These are phyloP conservation scores for Phytophthora ramorum DNA, from an alignment of 352 stramenopile genomes.

Conservation along the genomic window DNA sequence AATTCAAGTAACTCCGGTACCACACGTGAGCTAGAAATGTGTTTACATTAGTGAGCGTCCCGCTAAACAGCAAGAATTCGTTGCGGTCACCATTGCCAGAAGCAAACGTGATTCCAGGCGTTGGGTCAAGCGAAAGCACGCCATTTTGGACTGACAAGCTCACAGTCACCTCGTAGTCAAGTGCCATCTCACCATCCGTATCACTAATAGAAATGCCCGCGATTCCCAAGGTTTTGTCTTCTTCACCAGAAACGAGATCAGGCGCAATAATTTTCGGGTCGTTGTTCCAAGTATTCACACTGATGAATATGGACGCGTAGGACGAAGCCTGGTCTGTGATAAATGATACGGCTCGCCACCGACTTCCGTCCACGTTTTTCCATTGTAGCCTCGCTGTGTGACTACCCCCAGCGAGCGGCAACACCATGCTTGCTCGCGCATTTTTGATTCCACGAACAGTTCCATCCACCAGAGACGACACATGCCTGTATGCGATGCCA, in stretches of 20 bases:
- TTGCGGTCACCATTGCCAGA: constrained; percentile 55
- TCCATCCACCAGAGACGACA: constrained; percentile 74
- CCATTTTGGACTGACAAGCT: constrained; percentile 64
- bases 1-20: constrained; percentile 75
- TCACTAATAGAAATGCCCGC: constrained; percentile 54
- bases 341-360: constrained; percentile 74
- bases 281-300: constrained; percentile 76
- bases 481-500: constrained; percentile 69
- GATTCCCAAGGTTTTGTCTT: constrained; percentile 62
- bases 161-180: constrained; percentile 72
- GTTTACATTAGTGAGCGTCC: constrained; percentile 67
- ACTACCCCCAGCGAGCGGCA: constrained; percentile 58
- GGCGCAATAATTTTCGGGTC: constrained; percentile 60
- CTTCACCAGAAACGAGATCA: constrained; percentile 38
- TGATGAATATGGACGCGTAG: constrained; percentile 75
- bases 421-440: constrained; percentile 68
- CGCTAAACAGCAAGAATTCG: constrained; percentile 73
- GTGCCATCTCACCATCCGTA: constrained; percentile 49
- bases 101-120: constrained; percentile 66
- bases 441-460: constrained; percentile 77
- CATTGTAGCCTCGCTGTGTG: constrained; percentile 76
- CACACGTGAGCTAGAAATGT: constrained; percentile 48
- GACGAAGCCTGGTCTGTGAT: constrained; percentile 72
- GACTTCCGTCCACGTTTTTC: constrained; percentile 76
- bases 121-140: constrained; percentile 57